Evolutionary conservation across 1,284 basidiomycete genomes (phyloP), one percentile per base, ranked within the genome.

Genomic region (Leccinum ponderosum): DNA sequence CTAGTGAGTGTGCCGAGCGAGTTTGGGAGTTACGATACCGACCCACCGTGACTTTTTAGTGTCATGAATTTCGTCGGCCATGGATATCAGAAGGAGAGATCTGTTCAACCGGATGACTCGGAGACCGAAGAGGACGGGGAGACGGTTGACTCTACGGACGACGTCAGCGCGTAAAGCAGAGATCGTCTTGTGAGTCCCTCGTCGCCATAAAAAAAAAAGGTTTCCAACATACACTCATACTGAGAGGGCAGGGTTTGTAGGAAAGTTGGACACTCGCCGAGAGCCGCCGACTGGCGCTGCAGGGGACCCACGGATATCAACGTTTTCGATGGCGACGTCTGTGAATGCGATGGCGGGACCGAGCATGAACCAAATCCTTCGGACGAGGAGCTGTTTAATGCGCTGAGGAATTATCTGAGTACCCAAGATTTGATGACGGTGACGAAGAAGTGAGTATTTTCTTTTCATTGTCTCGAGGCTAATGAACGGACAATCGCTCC

Each of bases 381-480:
- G 1, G 90, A 97, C 70, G 93, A 94, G 47, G 93, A 95, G 64
- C 77, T 97, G 9, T 83, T 93, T 71, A 84, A 78, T 56, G 89
- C 91, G 8, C 76, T 97, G 62, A 82, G 90, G 65, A 86, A 83
- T 64, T 96, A 95, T 73, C 75, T 97, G 69, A 90, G 91, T 66
- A 92, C 90, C 12, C 94, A 97, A 76, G 94, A 97, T 77, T 75
- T 97, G 69, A 96, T 97, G 94, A 90, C 87, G 62, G 93, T 97
- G 53, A 94, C 92, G 69, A 94, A 94, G 82, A 93, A 93, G 93
- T 95, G 70, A 76, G 92, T 82, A 6, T 47, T 47, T 44, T 17
- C 9, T 11, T 47, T 47, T 12, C 44, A 20, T 47, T 20, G 44
- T 47, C 44, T 47, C 11, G 44, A 47, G 3, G 44, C 44, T 47